Base-by-base conservation (phyloP, 768 basidiomycete species). In the Lanmaoa rubissima region DNA sequence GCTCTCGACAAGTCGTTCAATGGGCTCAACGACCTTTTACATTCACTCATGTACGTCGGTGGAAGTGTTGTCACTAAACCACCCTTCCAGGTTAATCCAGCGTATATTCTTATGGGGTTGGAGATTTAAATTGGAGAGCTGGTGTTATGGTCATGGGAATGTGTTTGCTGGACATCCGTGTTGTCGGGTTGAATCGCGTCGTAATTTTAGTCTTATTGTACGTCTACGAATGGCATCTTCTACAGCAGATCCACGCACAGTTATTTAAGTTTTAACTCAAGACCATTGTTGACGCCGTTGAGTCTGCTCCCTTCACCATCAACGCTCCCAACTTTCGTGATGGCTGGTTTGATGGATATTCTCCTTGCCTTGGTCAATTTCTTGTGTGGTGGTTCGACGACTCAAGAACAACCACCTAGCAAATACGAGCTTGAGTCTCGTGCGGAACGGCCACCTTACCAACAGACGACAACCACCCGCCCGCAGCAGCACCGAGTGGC, bases 21-120 rank as follows among this genome's bases (percentile, higher is more conserved):
- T 17, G 82, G 80, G 53, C 79, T 94, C 53, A 82, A 87, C 62
- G 83, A 85, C 65, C 76, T 94, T 54, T 77, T 95, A 38, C 94
- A 95, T 68, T 88, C 93, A 48, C 79, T 95, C 60, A 91, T 95
- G 90, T 95, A 95, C 73, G 90, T 94, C 51, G 92, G 92, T 60
- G 93, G 90, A 53, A 83, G 81, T 48, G 87, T 95, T 51, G 86
- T 95, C 50, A 90, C 91, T 52, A 87, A 84, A 68, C 88, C 90
- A 53, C 84, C 83, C 26, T 90, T 89, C 78, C 78, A 84, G 65
- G 83, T 87, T 55, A 83, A 91, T 66, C 80, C 87, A 31, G 83
- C 86, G 17, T 92, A 86, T 69, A 82, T 95, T 36, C 84, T 94
- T 45, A 88, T 95, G 53, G 93, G 93, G 40, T 76, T 95, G 72